A percentile compares a stretch with the other conserved stretches of the same genome.
phyloP scores from a whole-genome alignment of 139 green algal species.

The Nannochloris sp. region DNA sequence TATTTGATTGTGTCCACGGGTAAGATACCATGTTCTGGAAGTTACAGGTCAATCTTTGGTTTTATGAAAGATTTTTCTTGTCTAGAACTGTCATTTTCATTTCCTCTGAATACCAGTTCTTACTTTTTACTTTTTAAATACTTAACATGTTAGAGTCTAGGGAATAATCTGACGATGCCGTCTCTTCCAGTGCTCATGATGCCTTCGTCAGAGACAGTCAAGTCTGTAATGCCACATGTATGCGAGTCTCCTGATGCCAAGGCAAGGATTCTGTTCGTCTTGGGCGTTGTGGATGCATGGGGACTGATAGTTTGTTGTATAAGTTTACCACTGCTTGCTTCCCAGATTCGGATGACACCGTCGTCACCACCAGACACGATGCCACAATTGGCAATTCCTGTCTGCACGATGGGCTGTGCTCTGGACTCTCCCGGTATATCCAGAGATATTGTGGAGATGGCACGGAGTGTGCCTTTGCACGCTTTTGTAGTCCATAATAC shows the following conservation, averaged over 20 bases:
- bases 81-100: no score
- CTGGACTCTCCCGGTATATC: background rate
- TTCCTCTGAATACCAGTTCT: no score
- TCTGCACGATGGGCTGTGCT: background rate
- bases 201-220: constrained; percentile 35
- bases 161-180: constrained; percentile 43
- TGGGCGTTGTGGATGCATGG: constrained; percentile 10
- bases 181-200: constrained; percentile 51
- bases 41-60: no score
- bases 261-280: background rate
- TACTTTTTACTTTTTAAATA: no score
- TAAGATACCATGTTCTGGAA: no score
- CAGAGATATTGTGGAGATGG: background rate
- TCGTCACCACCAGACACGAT: constrained; percentile 12
- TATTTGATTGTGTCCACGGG: no score
- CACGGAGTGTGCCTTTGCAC: background rate
- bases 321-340: constrained; percentile 14
- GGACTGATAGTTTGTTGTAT: constrained; percentile 28
- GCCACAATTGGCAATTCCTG: background rate
- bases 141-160: background rate
- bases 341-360: constrained; percentile 24
- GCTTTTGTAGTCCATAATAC: constrained; percentile 15
- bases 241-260: background rate
- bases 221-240: constrained; percentile 31
- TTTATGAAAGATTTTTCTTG: no score